Base-by-base conservation (phyloP, 2,329 filamentous ascomycete species). In the Sporothrix dimorphospora region DNA sequence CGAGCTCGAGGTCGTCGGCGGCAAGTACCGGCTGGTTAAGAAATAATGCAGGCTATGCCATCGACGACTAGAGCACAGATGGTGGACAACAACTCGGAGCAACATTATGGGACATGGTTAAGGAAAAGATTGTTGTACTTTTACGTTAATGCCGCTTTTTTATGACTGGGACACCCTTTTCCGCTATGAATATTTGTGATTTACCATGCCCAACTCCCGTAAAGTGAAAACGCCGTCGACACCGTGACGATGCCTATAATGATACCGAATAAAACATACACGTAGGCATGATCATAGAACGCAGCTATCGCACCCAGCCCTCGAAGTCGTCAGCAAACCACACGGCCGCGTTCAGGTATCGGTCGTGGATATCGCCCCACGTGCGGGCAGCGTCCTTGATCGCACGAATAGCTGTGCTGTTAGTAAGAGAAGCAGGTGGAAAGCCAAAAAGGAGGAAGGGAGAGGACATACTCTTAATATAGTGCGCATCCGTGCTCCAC, bases 401-500 rank as follows among this genome's bases (percentile, higher is more conserved):
- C 1, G 92, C 89, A 57, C 93, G 88, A 69, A 94, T 83, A 19
- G 87, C 92, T 90, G 73, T 2, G 14, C 9, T 4, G 45, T 69
- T 27, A 69, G 69, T 3, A 27, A 42, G 66, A 51, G n/a, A 47
- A 34, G 21, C 21, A 12, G 40, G 59, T 21, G 3, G 6, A n/a
- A 67, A 47, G 27, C 38, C 14, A 9, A 45, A 4, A 59, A 27
- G 27, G 16, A 16, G 4, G 19, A 4, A 9, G 19, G 2, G 19
- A 14, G 3, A 4, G 2, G 19, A 75, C 84, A 79, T 81, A 90
- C 92, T 89, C 83, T 98, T 97, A 42, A 98, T 90, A 78, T 90
- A 98, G 81, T 97, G 92, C 21, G 92, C 87, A 81, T 98, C 94
- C 1, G 87, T 89, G 11, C 88, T 84, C 82, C 90, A 89, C 69